Percentiles rank a stretch among this genome's conserved stretches.
Evolutionary conservation across 148 eudicot genomes (phyloP).

Genomic region (Nepenthes gracilis): DNA sequence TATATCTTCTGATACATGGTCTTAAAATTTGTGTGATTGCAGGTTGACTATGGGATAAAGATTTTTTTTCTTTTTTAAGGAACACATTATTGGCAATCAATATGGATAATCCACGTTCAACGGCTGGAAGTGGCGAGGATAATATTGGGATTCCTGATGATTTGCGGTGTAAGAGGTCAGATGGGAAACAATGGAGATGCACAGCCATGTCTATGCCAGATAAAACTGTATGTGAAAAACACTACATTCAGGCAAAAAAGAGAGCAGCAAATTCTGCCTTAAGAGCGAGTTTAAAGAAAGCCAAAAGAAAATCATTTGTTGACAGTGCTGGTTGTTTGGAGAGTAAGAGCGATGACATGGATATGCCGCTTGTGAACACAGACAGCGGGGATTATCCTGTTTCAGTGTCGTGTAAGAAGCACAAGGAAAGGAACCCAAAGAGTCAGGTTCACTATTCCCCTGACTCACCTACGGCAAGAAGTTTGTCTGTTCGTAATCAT

Average conservation of each 20-base stretch:
- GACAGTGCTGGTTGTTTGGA: conserved; percentile 52
- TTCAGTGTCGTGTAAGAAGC: conserved; percentile 27
- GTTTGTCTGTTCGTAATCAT: conserved; percentile 22
- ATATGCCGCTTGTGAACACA: conserved; percentile 25
- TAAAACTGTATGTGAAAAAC: conserved; percentile 95
- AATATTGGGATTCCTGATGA: conserved; percentile 73
- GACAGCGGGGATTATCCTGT: conserved; percentile 34
- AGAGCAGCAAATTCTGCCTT: conserved; percentile 94
- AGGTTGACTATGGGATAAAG: too few species aligned
- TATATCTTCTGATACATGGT: too few species aligned
- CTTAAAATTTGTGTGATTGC: too few species aligned
- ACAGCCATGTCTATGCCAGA: conserved; percentile 98
- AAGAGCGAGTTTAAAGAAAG: conserved; percentile 76
- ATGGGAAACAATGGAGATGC: conserved; percentile 99
- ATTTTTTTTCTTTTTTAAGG: too few species aligned
- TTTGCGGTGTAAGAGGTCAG: conserved; percentile 91
- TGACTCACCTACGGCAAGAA: conserved; percentile 34
- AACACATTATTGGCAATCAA: neutral
- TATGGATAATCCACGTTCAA: conserved; percentile 46
- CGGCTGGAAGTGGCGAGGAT: conserved; percentile 52
- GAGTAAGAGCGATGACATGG: conserved; percentile 84
- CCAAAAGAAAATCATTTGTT: conserved; percentile 51
- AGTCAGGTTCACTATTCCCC: conserved; percentile 37
- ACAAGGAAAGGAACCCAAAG: conserved; percentile 33
- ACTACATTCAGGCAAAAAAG: conserved; percentile 93